Percentiles rank a stretch among this genome's conserved stretches.
phyloP scores from a whole-genome alignment of 768 basidiomycete genomes.

The Mycena epipterygia region DNA sequence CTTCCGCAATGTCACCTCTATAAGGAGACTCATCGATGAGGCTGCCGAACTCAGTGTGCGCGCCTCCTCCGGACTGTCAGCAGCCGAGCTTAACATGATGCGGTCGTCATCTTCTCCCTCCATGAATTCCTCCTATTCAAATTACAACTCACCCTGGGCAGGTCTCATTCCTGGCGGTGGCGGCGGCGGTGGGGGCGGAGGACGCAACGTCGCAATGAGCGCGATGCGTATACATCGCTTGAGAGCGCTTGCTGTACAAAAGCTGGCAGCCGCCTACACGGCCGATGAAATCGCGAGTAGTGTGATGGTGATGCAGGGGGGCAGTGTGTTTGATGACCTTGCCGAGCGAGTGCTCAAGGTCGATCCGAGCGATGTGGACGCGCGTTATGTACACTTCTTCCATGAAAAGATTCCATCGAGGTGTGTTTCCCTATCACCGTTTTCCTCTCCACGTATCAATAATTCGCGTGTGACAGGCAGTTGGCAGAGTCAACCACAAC shows the following conservation, averaged over 20 bases:
- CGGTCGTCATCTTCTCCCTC: slow-evolving; percentile 46
- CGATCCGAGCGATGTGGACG: slow-evolving; percentile 47
- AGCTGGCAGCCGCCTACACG: slow-evolving; percentile 87
- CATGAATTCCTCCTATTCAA: slow-evolving; percentile 29
- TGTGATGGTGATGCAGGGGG: slow-evolving; percentile 96
- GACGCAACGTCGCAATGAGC: slow-evolving; percentile 86
- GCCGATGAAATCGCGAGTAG: slow-evolving; percentile 92
- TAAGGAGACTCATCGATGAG: slow-evolving; percentile 89
- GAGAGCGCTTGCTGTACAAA: slow-evolving; percentile 86
- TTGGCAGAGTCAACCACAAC: slow-evolving; percentile 88
- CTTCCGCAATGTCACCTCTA: slow-evolving; percentile 80
- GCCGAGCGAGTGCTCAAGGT: slow-evolving; percentile 87
- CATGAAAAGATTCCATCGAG: slow-evolving; percentile 96
- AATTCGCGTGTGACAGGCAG: slow-evolving; percentile 65
- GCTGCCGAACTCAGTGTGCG: slow-evolving; percentile 91
- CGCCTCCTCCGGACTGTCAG: slow-evolving; percentile 86
- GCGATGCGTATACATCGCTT: slow-evolving; percentile 87
- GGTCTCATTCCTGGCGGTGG: slow-evolving; percentile 73
- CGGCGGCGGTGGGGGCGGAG: slow-evolving; percentile 56
- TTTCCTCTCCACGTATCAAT: slow-evolving; percentile 13
- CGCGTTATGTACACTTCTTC: slow-evolving; percentile 81
- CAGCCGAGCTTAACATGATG: slow-evolving; percentile 79
- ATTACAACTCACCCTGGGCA: slow-evolving; percentile 65
- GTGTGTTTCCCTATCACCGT: slow-evolving; percentile 50
- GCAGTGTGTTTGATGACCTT: slow-evolving; percentile 93